These are phyloP conservation scores for Cordia subcordata DNA, from an alignment of 257 asterid genomes.

Conservation along the genomic window DNA sequence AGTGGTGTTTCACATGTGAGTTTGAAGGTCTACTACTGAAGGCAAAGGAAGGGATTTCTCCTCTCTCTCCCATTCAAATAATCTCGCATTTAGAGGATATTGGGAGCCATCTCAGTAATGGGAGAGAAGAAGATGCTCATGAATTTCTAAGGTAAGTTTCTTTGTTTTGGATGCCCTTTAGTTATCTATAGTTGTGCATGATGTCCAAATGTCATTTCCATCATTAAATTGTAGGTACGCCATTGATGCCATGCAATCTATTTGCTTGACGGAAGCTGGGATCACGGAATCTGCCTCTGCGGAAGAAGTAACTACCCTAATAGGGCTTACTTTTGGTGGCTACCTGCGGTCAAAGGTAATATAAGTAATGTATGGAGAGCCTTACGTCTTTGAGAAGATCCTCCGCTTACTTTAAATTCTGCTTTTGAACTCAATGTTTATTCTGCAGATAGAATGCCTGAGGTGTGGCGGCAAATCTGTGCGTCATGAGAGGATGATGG, in stretches of 20 bases:
- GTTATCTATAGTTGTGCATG: neutral
- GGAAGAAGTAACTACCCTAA: slow-evolving; percentile 62
- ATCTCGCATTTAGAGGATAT: slow-evolving; percentile 51
- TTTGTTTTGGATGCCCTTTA: neutral
- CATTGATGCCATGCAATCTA: slow-evolving; percentile 70
- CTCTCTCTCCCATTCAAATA: slow-evolving; percentile 55
- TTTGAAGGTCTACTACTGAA: slow-evolving; percentile 51
- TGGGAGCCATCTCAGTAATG: slow-evolving; percentile 65
- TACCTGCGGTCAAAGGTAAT: slow-evolving; percentile 78
- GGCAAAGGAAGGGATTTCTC: slow-evolving; percentile 49
- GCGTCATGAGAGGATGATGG: slow-evolving; percentile 76
- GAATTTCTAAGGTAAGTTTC: slow-evolving; percentile 72
- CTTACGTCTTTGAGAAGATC: neutral
- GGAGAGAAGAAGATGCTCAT: slow-evolving; percentile 90
- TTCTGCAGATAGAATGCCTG: slow-evolving; percentile 74
- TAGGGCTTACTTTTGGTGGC: slow-evolving; percentile 89
- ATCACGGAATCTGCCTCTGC: slow-evolving; percentile 35
- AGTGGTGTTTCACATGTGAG: slow-evolving; percentile 84
- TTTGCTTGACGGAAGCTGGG: slow-evolving; percentile 58
- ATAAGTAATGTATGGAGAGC: neutral
- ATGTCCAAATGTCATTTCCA: slow-evolving; percentile 2
- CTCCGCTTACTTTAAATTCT: no score
- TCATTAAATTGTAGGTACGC: slow-evolving; percentile 42
- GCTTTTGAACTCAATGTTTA: neutral
- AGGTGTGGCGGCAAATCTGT: slow-evolving; percentile 69